phyloP scores from a whole-genome alignment of 2,329 filamentous ascomycete species.

The Ustulina deusta region DNA sequence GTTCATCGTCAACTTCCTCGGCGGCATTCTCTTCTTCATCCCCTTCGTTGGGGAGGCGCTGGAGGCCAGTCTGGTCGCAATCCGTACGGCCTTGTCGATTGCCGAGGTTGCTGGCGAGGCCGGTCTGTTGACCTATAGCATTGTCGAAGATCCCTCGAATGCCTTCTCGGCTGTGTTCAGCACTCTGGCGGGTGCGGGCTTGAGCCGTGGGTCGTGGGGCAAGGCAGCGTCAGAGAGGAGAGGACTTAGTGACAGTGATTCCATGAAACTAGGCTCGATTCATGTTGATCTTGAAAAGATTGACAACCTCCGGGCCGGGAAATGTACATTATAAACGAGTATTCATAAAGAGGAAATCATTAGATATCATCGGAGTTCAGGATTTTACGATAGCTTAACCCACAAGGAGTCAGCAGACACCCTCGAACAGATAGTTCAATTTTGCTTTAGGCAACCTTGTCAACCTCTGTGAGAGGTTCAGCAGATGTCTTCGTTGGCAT shows the following conservation, averaged over 20 bases:
- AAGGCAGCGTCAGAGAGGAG: constrained; percentile 17
- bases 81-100: constrained; percentile 20
- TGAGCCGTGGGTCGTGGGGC: constrained; percentile 16
- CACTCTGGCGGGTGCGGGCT: constrained; percentile 12
- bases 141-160: constrained; percentile 41
- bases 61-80: constrained; percentile 12
- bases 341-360: no score
- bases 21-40: constrained; percentile 47
- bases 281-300: constrained; percentile 17
- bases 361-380: no score
- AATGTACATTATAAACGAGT: constrained; percentile 1
- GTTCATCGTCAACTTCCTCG: constrained; percentile 48
- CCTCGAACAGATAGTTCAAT: no score
- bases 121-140: constrained; percentile 37
- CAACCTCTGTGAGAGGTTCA: no score
- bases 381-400: no score
- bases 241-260: neutral
- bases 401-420: no score
- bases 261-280: constrained; percentile 16
- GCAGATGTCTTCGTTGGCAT: no score
- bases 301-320: neutral
- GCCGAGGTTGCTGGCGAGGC: constrained; percentile 39
- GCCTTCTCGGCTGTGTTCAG: constrained; percentile 29
- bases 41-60: constrained; percentile 41
- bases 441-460: no score